These are phyloP conservation scores for Stylonectria norvegica DNA, from an alignment of 2,329 filamentous ascomycete species.

Conservation along the genomic window DNA sequence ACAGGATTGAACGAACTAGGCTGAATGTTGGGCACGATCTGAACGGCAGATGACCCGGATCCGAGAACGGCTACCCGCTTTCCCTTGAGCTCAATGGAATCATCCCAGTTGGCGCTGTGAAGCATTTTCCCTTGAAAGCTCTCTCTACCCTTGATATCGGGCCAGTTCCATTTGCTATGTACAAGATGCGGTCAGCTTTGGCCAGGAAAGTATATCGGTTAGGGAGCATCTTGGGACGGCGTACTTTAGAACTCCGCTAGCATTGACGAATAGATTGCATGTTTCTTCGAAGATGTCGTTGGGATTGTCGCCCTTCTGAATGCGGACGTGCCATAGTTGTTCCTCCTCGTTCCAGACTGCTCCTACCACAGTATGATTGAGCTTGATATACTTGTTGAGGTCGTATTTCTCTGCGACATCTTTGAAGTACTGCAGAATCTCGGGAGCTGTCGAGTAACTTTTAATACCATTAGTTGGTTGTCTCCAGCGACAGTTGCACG, in stretches of 20 bases:
- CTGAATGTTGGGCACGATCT: slow-evolving; percentile 27
- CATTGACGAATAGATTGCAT: slow-evolving; percentile 13
- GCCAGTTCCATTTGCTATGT: slow-evolving; percentile 16
- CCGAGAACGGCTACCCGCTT: slow-evolving; percentile 33
- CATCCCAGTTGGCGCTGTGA: slow-evolving; percentile 41
- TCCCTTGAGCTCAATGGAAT: slow-evolving; percentile 15
- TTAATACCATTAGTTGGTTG: background rate
- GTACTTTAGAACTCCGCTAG: slow-evolving; percentile 14
- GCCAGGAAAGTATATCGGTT: background rate
- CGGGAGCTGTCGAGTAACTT: slow-evolving; percentile 15
- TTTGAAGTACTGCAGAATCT: slow-evolving; percentile 25
- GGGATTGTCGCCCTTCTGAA: slow-evolving; percentile 8
- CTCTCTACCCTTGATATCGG: slow-evolving; percentile 9
- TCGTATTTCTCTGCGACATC: slow-evolving; percentile 21
- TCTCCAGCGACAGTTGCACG: too few relatives aligned
- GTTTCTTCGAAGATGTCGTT: slow-evolving; percentile 9
- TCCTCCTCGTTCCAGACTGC: slow-evolving; percentile 19
- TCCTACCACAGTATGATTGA: slow-evolving; percentile 16
- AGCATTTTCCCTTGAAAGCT: slow-evolving; percentile 37
- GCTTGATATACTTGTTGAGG: slow-evolving; percentile 18
- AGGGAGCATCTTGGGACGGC: background rate
- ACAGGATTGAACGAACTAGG: slow-evolving; percentile 6
- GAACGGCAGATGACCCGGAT: slow-evolving; percentile 30
- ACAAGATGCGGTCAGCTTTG: too few relatives aligned
- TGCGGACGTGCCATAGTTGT: slow-evolving; percentile 7